Percentiles rank a stretch among this genome's conserved stretches.
Conservation (phyloP, 2,329 filamentous ascomycete genomes). For the Pestalotiopsis sp. region DNA sequence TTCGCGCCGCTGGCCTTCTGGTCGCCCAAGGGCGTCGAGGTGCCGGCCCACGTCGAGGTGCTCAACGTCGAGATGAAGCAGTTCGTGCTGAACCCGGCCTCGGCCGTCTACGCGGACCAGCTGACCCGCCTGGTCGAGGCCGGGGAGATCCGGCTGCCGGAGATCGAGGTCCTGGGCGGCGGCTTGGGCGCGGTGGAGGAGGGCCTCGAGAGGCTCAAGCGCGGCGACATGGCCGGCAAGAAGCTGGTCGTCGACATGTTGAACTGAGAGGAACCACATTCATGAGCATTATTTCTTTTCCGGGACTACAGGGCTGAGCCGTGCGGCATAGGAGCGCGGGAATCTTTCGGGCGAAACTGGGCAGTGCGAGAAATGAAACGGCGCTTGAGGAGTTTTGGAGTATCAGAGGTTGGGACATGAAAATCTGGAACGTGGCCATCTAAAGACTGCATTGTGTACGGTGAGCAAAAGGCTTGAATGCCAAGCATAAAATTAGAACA, state of each 20-base stretch:
- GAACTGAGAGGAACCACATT: background rate
- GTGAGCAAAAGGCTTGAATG: background rate
- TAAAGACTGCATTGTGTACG: background rate
- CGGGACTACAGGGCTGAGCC: too few relatives aligned
- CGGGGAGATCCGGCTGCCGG: constrained; percentile 10
- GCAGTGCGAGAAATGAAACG: background rate
- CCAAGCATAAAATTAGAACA: background rate
- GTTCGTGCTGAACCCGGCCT: constrained; percentile 8
- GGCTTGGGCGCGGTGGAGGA: constrained; percentile 1
- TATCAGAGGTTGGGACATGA: background rate
- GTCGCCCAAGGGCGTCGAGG: constrained; percentile 3
- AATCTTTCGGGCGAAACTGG: background rate
- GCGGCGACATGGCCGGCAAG: constrained; percentile 11
- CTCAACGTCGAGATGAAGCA: constrained; percentile 16
- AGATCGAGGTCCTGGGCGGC: constrained; percentile 8
- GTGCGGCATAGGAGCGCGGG: background rate
- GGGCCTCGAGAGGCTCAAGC: constrained; percentile 10
- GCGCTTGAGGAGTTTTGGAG: constrained; percentile 8
- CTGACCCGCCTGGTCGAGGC: constrained; percentile 7
- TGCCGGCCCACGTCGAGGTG: constrained; percentile 4
- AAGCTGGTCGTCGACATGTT: constrained; percentile 10
- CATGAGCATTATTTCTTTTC: background rate
- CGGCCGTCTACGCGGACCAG: constrained; percentile 9
- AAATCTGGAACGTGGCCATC: background rate
- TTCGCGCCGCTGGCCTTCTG: constrained; percentile 4